Evolutionary conservation across 768 basidiomycete species (phyloP).

Genomic region (Trametes gibbosa): DNA sequence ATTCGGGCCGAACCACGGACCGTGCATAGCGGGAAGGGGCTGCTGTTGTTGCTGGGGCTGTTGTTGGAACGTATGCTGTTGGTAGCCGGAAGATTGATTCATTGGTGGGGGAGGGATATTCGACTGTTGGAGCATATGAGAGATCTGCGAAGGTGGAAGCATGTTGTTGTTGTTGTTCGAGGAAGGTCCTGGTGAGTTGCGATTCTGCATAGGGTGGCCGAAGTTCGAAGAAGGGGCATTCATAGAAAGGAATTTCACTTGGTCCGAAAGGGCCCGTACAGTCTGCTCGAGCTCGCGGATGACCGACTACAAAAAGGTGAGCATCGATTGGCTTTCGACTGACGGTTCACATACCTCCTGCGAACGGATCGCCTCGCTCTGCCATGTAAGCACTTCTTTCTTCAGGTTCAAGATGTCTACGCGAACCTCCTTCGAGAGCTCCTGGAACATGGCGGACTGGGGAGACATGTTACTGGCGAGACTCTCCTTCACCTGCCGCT

Average conservation of each 20-base stretch:
- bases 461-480: conserved; percentile 74
- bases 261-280: conserved; percentile 71
- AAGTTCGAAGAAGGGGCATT: conserved; percentile 33
- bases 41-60: conserved; percentile 33
- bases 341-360: conserved; percentile 61
- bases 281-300: conserved; percentile 82
- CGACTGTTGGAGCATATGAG: conserved; percentile 31
- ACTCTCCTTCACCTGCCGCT: conserved; percentile 78
- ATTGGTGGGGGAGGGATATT: conserved; percentile 34
- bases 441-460: conserved; percentile 75
- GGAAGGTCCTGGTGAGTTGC: conserved; percentile 24
- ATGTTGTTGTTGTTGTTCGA: conserved; percentile 16
- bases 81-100: conserved; percentile 36
- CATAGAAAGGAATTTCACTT: conserved; percentile 75
- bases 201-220: conserved; percentile 17
- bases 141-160: conserved; percentile 23
- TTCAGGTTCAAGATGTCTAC: conserved; percentile 74
- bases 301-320: conserved; percentile 45
- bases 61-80: conserved; percentile 29
- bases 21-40: conserved; percentile 29
- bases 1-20: conserved; percentile 57
- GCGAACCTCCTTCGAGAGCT: conserved; percentile 71
- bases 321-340: neutral
- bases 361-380: conserved; percentile 69
- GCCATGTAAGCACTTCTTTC: conserved; percentile 78